phyloP scores from a whole-genome alignment of 495 filamentous ascomycete species.

The Daldinia decipiens region DNA sequence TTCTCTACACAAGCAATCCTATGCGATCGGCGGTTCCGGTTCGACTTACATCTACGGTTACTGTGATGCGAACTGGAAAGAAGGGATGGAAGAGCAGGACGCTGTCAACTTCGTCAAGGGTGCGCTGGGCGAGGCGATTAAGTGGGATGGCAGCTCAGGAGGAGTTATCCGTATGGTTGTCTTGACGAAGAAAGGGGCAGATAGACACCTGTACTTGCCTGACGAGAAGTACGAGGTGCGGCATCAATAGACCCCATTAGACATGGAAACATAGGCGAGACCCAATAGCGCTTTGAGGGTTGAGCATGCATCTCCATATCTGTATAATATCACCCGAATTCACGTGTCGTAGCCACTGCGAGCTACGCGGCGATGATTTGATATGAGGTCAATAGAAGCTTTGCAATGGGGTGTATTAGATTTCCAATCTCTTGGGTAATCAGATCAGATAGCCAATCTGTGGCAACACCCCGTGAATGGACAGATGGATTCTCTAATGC shows the following conservation, averaged over 20 bases:
- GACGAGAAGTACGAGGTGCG: conserved; percentile 79
- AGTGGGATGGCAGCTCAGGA: conserved; percentile 97
- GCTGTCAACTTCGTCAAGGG: conserved; percentile 94
- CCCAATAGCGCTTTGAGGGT: conserved; percentile 30
- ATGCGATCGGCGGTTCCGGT: conserved; percentile 94
- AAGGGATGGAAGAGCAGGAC: conserved; percentile 92
- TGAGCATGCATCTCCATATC: conserved; percentile 33
- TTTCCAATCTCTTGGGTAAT: conserved; percentile 31
- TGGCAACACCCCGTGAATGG: conserved; percentile 26
- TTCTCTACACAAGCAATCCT: conserved; percentile 95
- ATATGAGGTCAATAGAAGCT: conserved; percentile 34
- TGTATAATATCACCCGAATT: conserved; percentile 45
- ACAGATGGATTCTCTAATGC: conserved; percentile 27
- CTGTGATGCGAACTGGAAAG: conserved; percentile 96
- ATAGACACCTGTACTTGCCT: conserved; percentile 89
- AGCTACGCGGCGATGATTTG: conserved; percentile 13
- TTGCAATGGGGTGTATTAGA: conserved; percentile 15
- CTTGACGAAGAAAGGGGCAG: conserved; percentile 84
- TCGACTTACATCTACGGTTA: conserved; percentile 99
- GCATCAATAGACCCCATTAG: conserved; percentile 46
- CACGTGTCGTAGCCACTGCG: conserved; percentile 26
- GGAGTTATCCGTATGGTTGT: conserved; percentile 98
- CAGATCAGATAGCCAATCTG: conserved; percentile 24
- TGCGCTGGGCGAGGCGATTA: conserved; percentile 91
- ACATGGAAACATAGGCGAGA: conserved; percentile 7